phyloP scores from a whole-genome alignment of 345 rosid species.

The Gossypium arboreum region DNA sequence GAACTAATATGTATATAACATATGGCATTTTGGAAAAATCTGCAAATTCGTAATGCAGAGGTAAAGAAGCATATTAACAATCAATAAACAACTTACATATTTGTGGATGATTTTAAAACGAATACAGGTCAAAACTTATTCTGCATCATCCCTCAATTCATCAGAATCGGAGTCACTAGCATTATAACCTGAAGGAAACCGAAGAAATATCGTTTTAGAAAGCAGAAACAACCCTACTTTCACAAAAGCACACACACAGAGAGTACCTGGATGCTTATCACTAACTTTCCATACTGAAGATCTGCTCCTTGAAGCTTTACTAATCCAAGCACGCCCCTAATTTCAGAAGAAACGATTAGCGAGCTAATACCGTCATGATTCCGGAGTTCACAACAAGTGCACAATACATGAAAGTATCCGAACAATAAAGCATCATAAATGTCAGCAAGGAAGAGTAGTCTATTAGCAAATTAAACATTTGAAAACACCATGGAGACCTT shows the following conservation, averaged over 20 bases:
- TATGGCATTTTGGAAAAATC: too few relatives aligned
- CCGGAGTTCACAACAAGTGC: neutral
- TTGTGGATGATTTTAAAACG: neutral
- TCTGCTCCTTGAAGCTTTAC: constrained; percentile 55
- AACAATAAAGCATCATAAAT: neutral
- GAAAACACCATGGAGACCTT: neutral
- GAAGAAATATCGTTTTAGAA: constrained; percentile 2
- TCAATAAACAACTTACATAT: neutral
- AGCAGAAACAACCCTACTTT: too few relatives aligned
- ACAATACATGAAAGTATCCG: neutral
- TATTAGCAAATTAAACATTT: neutral
- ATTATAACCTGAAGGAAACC: constrained; percentile 46
- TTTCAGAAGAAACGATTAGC: constrained; percentile 3
- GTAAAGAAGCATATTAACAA: neutral
- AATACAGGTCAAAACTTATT: constrained; percentile 15
- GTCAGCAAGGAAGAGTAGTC: neutral
- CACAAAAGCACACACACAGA: neutral
- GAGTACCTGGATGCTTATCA: constrained; percentile 61
- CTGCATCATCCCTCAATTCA: constrained; percentile 27
- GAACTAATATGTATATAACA: too few relatives aligned
- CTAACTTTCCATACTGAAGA: constrained; percentile 63
- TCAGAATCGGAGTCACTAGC: constrained; percentile 77
- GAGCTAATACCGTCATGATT: neutral
- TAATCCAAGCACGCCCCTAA: constrained; percentile 75
- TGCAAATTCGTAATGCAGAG: neutral